Conservation (phyloP, 495 filamentous ascomycete genomes). For the Penicillium roqueforti region DNA sequence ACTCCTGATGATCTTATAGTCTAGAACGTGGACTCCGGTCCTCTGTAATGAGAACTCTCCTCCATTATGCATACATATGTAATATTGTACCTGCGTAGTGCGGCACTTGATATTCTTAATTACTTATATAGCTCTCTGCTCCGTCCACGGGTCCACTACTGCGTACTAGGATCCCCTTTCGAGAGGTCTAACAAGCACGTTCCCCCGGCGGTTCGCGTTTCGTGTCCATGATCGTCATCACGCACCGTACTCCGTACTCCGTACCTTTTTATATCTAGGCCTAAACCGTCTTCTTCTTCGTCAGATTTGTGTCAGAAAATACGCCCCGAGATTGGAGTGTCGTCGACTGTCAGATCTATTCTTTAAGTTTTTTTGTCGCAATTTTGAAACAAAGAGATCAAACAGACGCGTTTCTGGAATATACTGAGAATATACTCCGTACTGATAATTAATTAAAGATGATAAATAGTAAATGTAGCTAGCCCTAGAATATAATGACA, state of each 20-base stretch:
- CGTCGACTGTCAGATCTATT: neutral
- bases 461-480: too few relatives aligned
- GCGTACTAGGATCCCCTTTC: neutral
- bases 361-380: neutral
- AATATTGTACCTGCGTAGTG: neutral
- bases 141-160: too few relatives aligned
- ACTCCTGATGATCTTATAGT: constrained; percentile 11
- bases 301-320: constrained; percentile 1
- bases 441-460: too few relatives aligned
- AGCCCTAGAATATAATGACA: too few relatives aligned
- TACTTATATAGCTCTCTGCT: too few relatives aligned
- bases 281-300: constrained; percentile 1
- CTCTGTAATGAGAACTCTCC: neutral
- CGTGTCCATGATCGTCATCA: constrained; percentile 8
- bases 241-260: neutral
- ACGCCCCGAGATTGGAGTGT: constrained; percentile 5
- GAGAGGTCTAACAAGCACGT: neutral
- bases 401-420: too few relatives aligned
- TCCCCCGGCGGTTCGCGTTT: constrained; percentile 4
- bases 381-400: neutral
- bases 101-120: neutral
- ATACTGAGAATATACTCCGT: too few relatives aligned
- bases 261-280: neutral
- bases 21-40: constrained; percentile 2
- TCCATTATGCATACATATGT: neutral